Conservation (phyloP, 768 basidiomycete genomes). For the Cystobasidium tubakii region DNA sequence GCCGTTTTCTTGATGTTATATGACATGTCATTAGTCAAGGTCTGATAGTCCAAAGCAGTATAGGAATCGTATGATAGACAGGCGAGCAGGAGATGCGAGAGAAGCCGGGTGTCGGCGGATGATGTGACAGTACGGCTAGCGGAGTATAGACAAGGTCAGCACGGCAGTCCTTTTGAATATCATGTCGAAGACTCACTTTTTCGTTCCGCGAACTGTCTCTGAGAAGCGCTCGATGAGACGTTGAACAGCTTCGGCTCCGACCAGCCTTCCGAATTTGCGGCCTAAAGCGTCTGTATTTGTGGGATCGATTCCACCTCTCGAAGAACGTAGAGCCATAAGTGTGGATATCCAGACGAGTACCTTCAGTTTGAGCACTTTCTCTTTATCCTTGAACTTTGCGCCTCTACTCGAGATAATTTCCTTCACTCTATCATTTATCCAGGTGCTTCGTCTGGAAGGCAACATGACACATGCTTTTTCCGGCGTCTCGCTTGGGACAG, state of each 20-base stretch:
- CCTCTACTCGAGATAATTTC: conserved; percentile 53
- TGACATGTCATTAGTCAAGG: conserved; percentile 10
- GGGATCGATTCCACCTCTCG: conserved; percentile 48
- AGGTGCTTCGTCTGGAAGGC: conserved; percentile 61
- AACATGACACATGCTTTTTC: conserved; percentile 55
- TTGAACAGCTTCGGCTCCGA: not conserved
- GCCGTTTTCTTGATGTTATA: not conserved
- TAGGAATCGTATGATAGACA: conserved; percentile 15
- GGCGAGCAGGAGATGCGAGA: conserved; percentile 12
- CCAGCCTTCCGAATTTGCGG: conserved; percentile 8
- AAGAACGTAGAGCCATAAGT: conserved; percentile 65
- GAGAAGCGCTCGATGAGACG: conserved; percentile 33
- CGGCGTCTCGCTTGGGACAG: conserved; percentile 55
- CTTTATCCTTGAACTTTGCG: conserved; percentile 51
- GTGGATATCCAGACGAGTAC: conserved; percentile 71
- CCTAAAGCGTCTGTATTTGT: not conserved
- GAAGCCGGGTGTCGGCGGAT: conserved; percentile 6
- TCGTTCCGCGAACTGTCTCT: conserved; percentile 15
- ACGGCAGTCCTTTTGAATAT: not conserved
- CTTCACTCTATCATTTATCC: conserved; percentile 66
- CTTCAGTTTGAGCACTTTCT: conserved; percentile 50
- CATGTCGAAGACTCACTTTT: conserved; percentile 7
- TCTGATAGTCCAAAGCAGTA: conserved; percentile 3
- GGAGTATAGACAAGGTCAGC: not conserved
- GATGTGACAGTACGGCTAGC: conserved; percentile 11